Percentiles rank a stretch among this genome's conserved stretches.
phyloP scores from a whole-genome alignment of 495 filamentous ascomycete genomes.

The Aspergillus asperescens region DNA sequence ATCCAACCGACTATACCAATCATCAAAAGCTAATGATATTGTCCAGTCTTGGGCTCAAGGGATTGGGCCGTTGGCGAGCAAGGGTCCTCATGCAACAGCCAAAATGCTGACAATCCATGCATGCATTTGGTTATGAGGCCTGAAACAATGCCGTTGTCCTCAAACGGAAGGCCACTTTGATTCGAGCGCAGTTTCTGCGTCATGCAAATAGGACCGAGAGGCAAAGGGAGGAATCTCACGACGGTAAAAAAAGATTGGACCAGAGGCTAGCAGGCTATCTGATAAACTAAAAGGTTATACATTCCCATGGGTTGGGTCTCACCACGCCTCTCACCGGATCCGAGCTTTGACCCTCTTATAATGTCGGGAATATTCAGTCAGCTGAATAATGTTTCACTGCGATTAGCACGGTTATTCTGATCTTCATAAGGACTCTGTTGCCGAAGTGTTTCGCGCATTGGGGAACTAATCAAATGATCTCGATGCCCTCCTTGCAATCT shows the following conservation, averaged over 20 bases:
- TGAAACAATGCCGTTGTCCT: not conserved
- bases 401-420: not conserved
- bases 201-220: not conserved
- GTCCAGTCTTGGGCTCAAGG: not conserved
- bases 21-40: not conserved
- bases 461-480: not conserved
- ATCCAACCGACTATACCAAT: too few species aligned
- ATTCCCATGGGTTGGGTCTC: not conserved
- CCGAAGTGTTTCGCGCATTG: not conserved
- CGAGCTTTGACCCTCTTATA: not conserved
- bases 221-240: not conserved
- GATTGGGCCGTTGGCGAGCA: not conserved
- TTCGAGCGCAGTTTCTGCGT: not conserved
- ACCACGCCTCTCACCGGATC: too few species aligned
- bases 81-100: not conserved
- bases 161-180: not conserved
- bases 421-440: not conserved
- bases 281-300: not conserved
- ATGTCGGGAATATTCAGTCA: not conserved
- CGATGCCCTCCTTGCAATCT: slow-evolving; percentile 2
- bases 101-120: not conserved
- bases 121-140: not conserved
- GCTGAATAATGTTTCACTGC: not conserved
- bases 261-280: not conserved
- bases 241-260: not conserved